These are phyloP conservation scores for Aquanectria penicillioides DNA, from an alignment of 2,329 filamentous ascomycete species.

Conservation along the genomic window DNA sequence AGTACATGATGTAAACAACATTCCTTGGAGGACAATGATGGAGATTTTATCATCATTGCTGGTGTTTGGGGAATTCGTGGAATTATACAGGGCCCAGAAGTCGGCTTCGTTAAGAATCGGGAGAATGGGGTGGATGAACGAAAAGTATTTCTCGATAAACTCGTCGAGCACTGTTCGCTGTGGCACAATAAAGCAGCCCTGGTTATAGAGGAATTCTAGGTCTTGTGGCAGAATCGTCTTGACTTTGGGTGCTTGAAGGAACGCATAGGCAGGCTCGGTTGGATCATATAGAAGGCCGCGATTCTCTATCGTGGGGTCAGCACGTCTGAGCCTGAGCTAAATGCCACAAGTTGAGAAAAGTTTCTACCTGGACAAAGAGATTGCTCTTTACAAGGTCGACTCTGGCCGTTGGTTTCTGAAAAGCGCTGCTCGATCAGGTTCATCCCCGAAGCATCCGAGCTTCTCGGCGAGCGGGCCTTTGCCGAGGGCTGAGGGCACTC, in stretches of 20 bases:
- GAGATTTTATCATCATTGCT: conserved; percentile 28
- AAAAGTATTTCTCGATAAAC: conserved; percentile 42
- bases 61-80: conserved; percentile 10
- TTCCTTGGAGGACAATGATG: conserved; percentile 35
- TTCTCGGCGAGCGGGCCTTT: background rate
- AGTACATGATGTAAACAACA: conserved; percentile 35
- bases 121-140: conserved; percentile 43
- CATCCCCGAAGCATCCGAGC: background rate
- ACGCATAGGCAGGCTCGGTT: conserved; percentile 34
- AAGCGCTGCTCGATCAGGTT: background rate
- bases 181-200: conserved; percentile 41
- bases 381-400: background rate
- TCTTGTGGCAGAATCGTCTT: conserved; percentile 37
- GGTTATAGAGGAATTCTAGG: conserved; percentile 34
- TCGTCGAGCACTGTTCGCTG: conserved; percentile 37
- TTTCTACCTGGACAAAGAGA: background rate
- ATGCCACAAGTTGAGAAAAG: too few species aligned
- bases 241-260: conserved; percentile 35
- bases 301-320: too few species aligned
- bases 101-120: conserved; percentile 40
- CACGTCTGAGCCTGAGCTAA: too few species aligned
- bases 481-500: background rate
- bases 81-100: conserved; percentile 37
- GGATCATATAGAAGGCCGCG: background rate
- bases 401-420: background rate